phyloP scores from a whole-genome alignment of 768 basidiomycete genomes.

The Amyloporia xantha region DNA sequence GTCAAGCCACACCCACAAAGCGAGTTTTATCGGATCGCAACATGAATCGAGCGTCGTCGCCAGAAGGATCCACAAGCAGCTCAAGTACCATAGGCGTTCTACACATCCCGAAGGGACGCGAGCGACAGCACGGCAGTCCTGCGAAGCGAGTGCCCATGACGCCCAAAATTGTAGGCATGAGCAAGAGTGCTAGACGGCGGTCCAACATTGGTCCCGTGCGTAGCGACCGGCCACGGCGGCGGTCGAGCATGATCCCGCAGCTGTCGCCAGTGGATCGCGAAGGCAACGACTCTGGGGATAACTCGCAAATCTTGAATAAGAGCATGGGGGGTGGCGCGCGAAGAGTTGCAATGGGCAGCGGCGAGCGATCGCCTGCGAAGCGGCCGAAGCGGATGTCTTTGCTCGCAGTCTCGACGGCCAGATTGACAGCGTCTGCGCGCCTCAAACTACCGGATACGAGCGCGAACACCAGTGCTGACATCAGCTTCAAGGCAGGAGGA shows the following conservation, averaged over 20 bases:
- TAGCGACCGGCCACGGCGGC: slow-evolving; percentile 61
- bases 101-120: slow-evolving; percentile 31
- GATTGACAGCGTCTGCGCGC: slow-evolving; percentile 20
- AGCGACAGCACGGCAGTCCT: slow-evolving; percentile 34
- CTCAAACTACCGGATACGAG: slow-evolving; percentile 29
- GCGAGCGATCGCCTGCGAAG: slow-evolving; percentile 48
- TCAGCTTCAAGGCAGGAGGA: slow-evolving; percentile 36
- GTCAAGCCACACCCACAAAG: slow-evolving; percentile 23
- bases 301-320: slow-evolving; percentile 9
- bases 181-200: slow-evolving; percentile 44
- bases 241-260: slow-evolving; percentile 79
- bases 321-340: slow-evolving; percentile 25
- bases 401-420: slow-evolving; percentile 27
- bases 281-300: slow-evolving; percentile 22
- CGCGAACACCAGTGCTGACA: slow-evolving; percentile 39
- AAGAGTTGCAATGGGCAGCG: slow-evolving; percentile 31
- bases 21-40: slow-evolving; percentile 54
- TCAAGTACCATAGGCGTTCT: slow-evolving; percentile 16
- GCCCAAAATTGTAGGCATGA: slow-evolving; percentile 28
- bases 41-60: slow-evolving; percentile 43
- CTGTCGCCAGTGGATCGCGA: slow-evolving; percentile 43
- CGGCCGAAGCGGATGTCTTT: slow-evolving; percentile 53
- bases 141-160: slow-evolving; percentile 46
- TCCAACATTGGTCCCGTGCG: slow-evolving; percentile 77
- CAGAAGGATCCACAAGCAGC: slow-evolving; percentile 22